Conservation (phyloP, 768 basidiomycete species). For the Mycena vitilis region DNA sequence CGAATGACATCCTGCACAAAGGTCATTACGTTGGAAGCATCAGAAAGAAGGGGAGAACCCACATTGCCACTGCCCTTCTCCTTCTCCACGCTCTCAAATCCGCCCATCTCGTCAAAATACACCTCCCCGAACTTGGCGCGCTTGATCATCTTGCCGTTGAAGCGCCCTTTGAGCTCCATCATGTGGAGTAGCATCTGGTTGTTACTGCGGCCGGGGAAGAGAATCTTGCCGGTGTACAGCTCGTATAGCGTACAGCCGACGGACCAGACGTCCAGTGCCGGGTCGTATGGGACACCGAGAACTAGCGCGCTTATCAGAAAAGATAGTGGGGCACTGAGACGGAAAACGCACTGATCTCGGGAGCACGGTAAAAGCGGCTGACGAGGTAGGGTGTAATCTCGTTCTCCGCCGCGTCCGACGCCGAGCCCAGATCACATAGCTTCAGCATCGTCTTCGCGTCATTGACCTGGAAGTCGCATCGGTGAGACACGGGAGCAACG, state of each 20-base stretch:
- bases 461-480: conserved; percentile 74
- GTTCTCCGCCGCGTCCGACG: conserved; percentile 93
- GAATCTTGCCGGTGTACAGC: conserved; percentile 95
- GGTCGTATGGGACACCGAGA: conserved; percentile 94
- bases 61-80: conserved; percentile 89
- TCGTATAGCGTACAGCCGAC: conserved; percentile 98
- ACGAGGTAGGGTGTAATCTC: conserved; percentile 99
- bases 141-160: conserved; percentile 95
- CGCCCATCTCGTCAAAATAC: conserved; percentile 95
- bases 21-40: conserved; percentile 36
- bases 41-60: conserved; percentile 48
- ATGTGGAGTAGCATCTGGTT: conserved; percentile 97
- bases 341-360: conserved; percentile 86
- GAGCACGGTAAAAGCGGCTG: conserved; percentile 96
- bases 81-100: conserved; percentile 85
- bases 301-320: conserved; percentile 60
- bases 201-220: conserved; percentile 96
- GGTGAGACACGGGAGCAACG: not conserved
- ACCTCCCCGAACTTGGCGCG: conserved; percentile 91
- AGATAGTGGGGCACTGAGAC: conserved; percentile 22
- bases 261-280: conserved; percentile 95
- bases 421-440: conserved; percentile 97
- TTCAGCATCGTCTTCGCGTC: conserved; percentile 94
- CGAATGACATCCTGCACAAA: conserved; percentile 78
- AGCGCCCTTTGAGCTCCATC: conserved; percentile 97